Evolutionary conservation across 306 rosid genomes (phyloP), one percentile per base, ranked within the genome.

Genomic region (Parietaria judaica): DNA sequence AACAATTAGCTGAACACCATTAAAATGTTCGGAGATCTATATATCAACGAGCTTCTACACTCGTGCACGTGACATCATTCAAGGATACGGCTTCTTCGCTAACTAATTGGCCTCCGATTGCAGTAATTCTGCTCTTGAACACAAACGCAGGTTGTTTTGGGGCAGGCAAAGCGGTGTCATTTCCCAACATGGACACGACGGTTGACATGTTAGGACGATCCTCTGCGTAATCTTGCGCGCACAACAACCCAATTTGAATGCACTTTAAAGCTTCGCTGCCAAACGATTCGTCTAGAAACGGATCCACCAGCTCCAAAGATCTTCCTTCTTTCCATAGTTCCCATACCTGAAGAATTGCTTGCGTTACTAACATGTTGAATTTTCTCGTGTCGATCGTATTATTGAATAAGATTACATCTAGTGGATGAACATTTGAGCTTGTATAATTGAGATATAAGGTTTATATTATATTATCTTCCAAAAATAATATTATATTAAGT

Each of bases 301-400:
- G n/a, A 36, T 58, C 58, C 7, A 48, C 36, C 13, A 49, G 16
- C 36, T 58, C 72, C 34, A 49, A 34, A n/a, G 58, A 69, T 6
- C n/a, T 77, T 0, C 72, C 81, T 55, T 76, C 74, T 38, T 46
- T 87, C 92, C 89, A 82, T 10, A 70, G 56, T 9, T 66, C 64
- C 96, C 89, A 87, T 16, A 60, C 86, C 94, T 87, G 34, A 69
- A 63, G 6, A 53, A 12, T 64, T 39, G 7, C 3, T 9, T 34
- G 44, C 2, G 13, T 6, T 2, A 23, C 31, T 2, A 4, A 4
- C 61, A 44, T 37, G 10, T 17, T 57, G 7, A 5, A 36, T 57
- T 37, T 23, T 23, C 31, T 23, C 2, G 31, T 23, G 31, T 23
- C 31, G 31, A 23, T 23, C 2, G 31, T 23, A 23, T 23, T 23